phyloP scores from a whole-genome alignment of 164 flowering plant genomes.

The Aristolochia contorta region DNA sequence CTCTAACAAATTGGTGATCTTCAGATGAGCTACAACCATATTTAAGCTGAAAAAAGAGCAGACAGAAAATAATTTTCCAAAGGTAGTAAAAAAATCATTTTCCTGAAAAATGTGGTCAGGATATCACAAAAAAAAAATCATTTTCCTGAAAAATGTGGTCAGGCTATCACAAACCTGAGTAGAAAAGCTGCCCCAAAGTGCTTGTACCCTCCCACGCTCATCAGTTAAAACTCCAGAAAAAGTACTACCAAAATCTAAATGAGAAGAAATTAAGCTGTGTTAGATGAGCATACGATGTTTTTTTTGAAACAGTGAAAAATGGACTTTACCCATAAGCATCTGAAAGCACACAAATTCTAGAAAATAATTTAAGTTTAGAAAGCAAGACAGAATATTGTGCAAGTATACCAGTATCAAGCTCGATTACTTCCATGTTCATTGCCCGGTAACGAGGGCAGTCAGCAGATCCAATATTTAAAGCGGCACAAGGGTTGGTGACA shows the following conservation, averaged over 20 bases:
- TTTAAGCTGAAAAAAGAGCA: constrained; percentile 49
- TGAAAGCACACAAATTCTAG: not conserved
- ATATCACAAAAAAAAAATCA: constrained; percentile 14
- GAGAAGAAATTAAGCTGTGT: not conserved
- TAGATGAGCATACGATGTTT: not conserved
- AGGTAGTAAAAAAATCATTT: no score
- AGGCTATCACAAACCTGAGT: constrained; percentile 54
- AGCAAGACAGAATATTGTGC: not conserved
- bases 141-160: not conserved
- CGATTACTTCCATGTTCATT: constrained; percentile 95
- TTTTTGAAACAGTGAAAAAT: no score
- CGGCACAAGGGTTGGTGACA: constrained; percentile 89
- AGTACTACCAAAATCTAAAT: constrained; percentile 81
- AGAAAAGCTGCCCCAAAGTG: constrained; percentile 96
- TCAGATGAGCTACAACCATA: constrained; percentile 67
- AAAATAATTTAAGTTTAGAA: not conserved
- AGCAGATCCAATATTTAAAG: constrained; percentile 84
- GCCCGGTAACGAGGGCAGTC: constrained; percentile 92
- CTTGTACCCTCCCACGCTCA: constrained; percentile 84
- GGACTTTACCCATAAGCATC: not conserved
- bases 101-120: no score
- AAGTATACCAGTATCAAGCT: constrained; percentile 76
- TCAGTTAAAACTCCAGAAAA: constrained; percentile 91
- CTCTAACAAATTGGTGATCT: constrained; percentile 92
- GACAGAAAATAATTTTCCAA: not conserved